phyloP scores from a whole-genome alignment of 2,329 filamentous ascomycete species.

The Xenosphaeropsis pyriputrescens region DNA sequence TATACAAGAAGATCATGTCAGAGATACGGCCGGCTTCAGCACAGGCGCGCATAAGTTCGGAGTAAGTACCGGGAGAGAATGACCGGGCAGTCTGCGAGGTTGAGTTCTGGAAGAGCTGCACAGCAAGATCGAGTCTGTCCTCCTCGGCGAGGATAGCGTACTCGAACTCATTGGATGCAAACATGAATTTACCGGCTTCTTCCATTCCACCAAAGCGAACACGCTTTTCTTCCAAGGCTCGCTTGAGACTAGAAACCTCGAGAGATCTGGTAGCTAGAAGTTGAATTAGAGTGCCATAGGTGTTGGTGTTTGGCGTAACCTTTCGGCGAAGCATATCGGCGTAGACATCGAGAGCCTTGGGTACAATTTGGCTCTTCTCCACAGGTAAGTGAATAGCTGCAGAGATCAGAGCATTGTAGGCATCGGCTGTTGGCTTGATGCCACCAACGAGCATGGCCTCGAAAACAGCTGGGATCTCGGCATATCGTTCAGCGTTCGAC shows the following conservation, averaged over 20 bases:
- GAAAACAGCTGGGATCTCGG: conserved; percentile 81
- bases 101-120: conserved; percentile 75
- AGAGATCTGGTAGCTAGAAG: conserved; percentile 69
- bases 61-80: conserved; percentile 74
- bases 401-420: conserved; percentile 84
- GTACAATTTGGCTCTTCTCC: conserved; percentile 70
- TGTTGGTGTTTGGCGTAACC: conserved; percentile 67
- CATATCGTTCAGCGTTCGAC: conserved; percentile 57
- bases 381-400: conserved; percentile 72
- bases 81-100: conserved; percentile 36
- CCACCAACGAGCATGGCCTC: conserved; percentile 77
- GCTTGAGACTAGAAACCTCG: conserved; percentile 61
- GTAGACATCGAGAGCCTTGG: conserved; percentile 89
- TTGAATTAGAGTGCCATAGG: conserved; percentile 77
- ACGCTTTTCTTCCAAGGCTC: conserved; percentile 66
- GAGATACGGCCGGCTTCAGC: conserved; percentile 66
- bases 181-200: conserved; percentile 72
- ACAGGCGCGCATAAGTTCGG: conserved; percentile 73
- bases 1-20: conserved; percentile 83
- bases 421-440: conserved; percentile 62
- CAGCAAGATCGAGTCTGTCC: conserved; percentile 69
- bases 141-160: conserved; percentile 77
- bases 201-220: conserved; percentile 74
- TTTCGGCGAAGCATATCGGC: conserved; percentile 87
- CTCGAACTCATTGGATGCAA: conserved; percentile 77